These are phyloP conservation scores for Dendrothele bispora DNA, from an alignment of 768 basidiomycete genomes.

Conservation along the genomic window DNA sequence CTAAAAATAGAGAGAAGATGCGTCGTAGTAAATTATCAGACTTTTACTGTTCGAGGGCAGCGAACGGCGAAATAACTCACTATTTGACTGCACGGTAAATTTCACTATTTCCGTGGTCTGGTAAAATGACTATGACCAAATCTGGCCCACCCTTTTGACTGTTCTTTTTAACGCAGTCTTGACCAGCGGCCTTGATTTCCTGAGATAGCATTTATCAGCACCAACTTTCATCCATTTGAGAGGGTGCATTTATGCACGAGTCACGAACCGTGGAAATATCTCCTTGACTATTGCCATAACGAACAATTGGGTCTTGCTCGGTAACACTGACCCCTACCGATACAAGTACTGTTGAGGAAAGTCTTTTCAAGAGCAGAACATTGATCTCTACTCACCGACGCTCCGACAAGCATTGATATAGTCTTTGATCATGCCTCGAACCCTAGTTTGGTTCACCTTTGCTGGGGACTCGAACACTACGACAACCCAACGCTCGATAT, in stretches of 20 bases:
- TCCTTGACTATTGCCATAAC: neutral
- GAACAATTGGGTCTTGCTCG: neutral
- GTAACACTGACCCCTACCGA: neutral
- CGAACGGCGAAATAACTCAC: slow-evolving; percentile 30
- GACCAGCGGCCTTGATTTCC: slow-evolving; percentile 24
- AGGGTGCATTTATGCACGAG: too few species aligned
- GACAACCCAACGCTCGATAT: slow-evolving; percentile 46
- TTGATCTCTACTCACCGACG: slow-evolving; percentile 4
- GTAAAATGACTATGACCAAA: slow-evolving; percentile 50
- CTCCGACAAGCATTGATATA: slow-evolving; percentile 32
- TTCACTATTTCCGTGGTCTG: slow-evolving; percentile 54
- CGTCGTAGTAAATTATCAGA: neutral
- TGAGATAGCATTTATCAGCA: neutral
- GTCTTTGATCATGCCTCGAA: slow-evolving; percentile 39
- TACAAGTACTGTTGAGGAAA: too few species aligned
- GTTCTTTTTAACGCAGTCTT: slow-evolving; percentile 31
- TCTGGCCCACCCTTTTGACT: slow-evolving; percentile 35
- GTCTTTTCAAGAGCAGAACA: too few species aligned
- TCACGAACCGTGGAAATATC: neutral
- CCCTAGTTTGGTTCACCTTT: too few species aligned
- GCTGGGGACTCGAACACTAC: slow-evolving; percentile 53
- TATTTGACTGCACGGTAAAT: slow-evolving; percentile 58
- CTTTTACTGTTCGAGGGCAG: too few species aligned
- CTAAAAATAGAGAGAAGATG: neutral
- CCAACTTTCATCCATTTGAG: too few species aligned